Evolutionary conservation across 2,329 filamentous ascomycete genomes (phyloP), one percentile per base, ranked within the genome.

Genomic region (Hypocrella siamensis): DNA sequence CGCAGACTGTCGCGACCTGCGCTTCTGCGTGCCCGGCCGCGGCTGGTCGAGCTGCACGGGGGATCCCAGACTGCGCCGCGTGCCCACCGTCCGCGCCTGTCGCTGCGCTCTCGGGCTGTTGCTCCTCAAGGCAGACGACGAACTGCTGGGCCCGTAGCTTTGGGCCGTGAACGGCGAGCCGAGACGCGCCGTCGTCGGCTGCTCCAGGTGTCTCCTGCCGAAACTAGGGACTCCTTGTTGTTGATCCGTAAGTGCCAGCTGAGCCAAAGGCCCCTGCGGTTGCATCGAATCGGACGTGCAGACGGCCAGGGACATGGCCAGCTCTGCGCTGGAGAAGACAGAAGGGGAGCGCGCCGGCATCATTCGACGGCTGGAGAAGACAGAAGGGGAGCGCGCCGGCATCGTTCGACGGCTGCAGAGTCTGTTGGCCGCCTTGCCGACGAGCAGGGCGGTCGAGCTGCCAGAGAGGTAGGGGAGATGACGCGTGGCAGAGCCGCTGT

Each of bases 201-300:
- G 32, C 31, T 28, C 30, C 22, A 26, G 19, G 10, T n/a, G n/a
- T n/a, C n/a, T n/a, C n/a, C n/a, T n/a, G n/a, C n/a, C n/a, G n/a
- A n/a, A n/a, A n/a, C n/a, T n/a, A n/a, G n/a, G n/a, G n/a, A n/a
- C n/a, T n/a, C n/a, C n/a, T n/a, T n/a, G n/a, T 14, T 9, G 25
- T 14, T 26, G 25, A 6, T 26, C 25, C n/a, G 25, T 9, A 6
- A 14, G 3, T 6, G 68, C 64, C 26, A 78, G 58, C 41, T 70
- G 67, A 3, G 73, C 72, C 33, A 79, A 45, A 8, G 72, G 70
- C 3, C 70, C 73, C 32, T 68, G 56, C 0, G 65, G 67, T 41
- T 76, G 67, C 75, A 79, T 79, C 3, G 65, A 65, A 26, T 75
- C 70, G 2, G 73, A 64, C 1, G 74, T 78, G 52, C 70, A 75